These are phyloP conservation scores for Saturnispora mendoncae DNA, from an alignment of 805 yeast species.

Conservation along the genomic window DNA sequence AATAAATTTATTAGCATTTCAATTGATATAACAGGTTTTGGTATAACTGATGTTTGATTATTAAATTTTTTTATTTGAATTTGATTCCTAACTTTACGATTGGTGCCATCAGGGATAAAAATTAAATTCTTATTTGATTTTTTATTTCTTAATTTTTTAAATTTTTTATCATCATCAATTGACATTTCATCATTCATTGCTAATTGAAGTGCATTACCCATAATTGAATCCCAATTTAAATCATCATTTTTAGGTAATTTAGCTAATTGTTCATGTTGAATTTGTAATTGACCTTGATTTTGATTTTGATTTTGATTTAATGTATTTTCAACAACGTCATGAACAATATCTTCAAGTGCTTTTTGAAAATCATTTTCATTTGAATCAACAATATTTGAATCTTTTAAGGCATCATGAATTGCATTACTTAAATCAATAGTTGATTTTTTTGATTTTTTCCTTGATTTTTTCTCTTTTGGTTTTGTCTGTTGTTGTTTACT, in stretches of 20 bases:
- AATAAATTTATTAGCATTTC: slow-evolving; percentile 11
- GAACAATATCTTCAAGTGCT: slow-evolving; percentile 48
- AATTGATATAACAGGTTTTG: slow-evolving; percentile 4
- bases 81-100: not conserved
- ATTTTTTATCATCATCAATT: slow-evolving; percentile 25
- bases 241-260: slow-evolving; percentile 7
- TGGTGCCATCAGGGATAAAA: slow-evolving; percentile 10
- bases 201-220: slow-evolving; percentile 70
- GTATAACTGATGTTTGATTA: not conserved
- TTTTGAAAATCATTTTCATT: slow-evolving; percentile 36
- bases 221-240: slow-evolving; percentile 48
- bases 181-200: slow-evolving; percentile 55
- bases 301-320: slow-evolving; percentile 14
- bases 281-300: slow-evolving; percentile 1
- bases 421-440: slow-evolving; percentile 18
- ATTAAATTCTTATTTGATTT: slow-evolving; percentile 5
- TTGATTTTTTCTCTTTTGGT: slow-evolving; percentile 1
- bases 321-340: slow-evolving; percentile 38
- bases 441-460: not conserved
- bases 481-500: slow-evolving; percentile 7
- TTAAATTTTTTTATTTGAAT: not conserved
- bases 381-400: slow-evolving; percentile 6
- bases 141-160: not conserved
- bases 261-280: not conserved
- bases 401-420: slow-evolving; percentile 21